Evolutionary conservation across 768 basidiomycete species (phyloP), one percentile per base, ranked within the genome.

Genomic region (Suillus decipiens): DNA sequence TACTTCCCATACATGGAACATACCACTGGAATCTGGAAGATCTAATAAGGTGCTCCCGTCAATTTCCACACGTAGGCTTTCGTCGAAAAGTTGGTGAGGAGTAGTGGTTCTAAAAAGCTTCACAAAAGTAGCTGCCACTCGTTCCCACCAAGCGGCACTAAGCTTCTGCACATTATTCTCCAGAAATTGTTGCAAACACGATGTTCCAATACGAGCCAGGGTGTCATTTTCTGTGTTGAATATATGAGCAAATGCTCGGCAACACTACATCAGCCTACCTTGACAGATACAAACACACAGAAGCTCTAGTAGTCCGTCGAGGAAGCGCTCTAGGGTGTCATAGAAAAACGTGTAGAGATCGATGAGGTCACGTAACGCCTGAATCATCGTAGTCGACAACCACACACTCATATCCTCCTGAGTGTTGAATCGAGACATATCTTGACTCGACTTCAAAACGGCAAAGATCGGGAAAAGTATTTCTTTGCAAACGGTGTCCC

Each of bases 321-420:
- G 80, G 75, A 92, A 92, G 42, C 92, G 85, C 68, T 95, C 93
- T 69, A 99, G 75, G 17, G 88, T 93, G 59, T 93, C 89, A 72
- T 98, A 99, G 79, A 95, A 95, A 78, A 88, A 93, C 1, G 97
- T 96, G 73, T 96, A 99, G 24, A 99, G 84, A 72, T 96, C 94
- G 63, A 99, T 92, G 65, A 99, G 82, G 75, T 98, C 92, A 51
- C 97, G 88, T 53, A 99, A 83, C 1, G 97, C 97, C 72, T 98
- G 95, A 57, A 99, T 97, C 92, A 99, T 95, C 2, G 97, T 99
- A 15, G 97, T 97, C 31, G 95, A 98, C 53, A 99, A 77, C 97
- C 97, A 99, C 33, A 99, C 95, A 69, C 95, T 97, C 95, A 99
- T 96, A 69, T 99, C 97, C 72, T 99, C 97, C 70, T 97, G 95